These are phyloP conservation scores for Nicotiana knightiana DNA, from an alignment of 257 asterid species.

Conservation along the genomic window DNA sequence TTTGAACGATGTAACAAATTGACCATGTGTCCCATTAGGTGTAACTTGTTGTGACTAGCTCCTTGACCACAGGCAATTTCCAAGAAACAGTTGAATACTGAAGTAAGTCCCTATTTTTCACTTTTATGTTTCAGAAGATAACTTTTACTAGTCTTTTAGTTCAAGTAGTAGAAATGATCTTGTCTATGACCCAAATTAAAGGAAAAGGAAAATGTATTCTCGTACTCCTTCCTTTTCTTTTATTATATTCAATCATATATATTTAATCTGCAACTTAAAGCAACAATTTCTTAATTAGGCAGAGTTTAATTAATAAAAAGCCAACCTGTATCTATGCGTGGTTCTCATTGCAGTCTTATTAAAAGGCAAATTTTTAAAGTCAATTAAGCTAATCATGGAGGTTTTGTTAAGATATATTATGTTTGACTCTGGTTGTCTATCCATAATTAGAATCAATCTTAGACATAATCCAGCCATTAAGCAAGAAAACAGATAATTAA, in stretches of 20 bases:
- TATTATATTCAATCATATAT: not conserved
- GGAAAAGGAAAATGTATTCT: not conserved
- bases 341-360: not conserved
- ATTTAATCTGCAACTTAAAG: not conserved
- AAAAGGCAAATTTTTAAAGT: not conserved
- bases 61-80: not conserved
- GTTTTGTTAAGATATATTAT: not conserved
- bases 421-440: not conserved
- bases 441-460: not conserved
- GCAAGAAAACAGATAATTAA: not conserved
- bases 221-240: not conserved
- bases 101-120: not conserved
- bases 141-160: not conserved
- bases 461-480: not conserved
- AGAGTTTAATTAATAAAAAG: not conserved
- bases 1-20: not conserved
- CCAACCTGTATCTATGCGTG: not conserved
- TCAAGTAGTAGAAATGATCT: not conserved
- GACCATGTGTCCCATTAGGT: not conserved
- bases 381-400: not conserved
- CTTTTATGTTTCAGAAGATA: not conserved
- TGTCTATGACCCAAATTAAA: not conserved
- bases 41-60: not conserved
- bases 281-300: not conserved
- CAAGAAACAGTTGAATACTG: not conserved